Conservation (phyloP, 2,329 filamentous ascomycete genomes). For the Calonectria pseudoturangicola region DNA sequence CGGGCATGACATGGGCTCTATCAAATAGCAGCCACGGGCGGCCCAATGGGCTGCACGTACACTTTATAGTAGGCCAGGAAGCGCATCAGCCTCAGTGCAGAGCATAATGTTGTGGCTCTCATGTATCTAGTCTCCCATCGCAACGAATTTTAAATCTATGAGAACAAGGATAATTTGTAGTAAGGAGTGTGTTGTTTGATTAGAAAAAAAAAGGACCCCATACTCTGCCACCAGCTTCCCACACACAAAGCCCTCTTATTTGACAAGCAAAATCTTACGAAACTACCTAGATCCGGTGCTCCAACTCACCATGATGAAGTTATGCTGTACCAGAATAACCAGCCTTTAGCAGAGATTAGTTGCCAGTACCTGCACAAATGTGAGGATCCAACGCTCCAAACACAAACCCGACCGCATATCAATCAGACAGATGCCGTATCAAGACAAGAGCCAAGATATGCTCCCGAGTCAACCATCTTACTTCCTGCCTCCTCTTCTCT, state of each 20-base stretch:
- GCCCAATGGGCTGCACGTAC: background rate
- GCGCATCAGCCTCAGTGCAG: background rate
- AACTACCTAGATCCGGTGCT: too few relatives aligned
- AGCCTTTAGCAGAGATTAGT: too few relatives aligned
- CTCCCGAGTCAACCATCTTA: background rate
- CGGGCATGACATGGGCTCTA: background rate
- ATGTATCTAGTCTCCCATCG: too few relatives aligned
- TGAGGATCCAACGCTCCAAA: too few relatives aligned
- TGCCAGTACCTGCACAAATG: too few relatives aligned
- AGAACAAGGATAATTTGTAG: background rate
- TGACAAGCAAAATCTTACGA: background rate
- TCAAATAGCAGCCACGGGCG: background rate
- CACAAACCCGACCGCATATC: too few relatives aligned
- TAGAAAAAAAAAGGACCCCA: background rate
- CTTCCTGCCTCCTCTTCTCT: background rate
- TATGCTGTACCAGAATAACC: too few relatives aligned
- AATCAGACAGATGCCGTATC: background rate
- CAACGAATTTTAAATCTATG: too few relatives aligned
- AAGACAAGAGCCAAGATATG: background rate
- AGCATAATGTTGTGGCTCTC: background rate
- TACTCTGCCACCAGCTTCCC: background rate
- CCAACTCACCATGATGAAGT: too few relatives aligned
- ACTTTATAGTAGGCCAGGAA: background rate
- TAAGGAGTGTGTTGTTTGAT: slow-evolving; percentile 8
- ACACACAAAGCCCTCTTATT: too few relatives aligned